Conservation (phyloP, 352 stramenopile species). For the Globisporangium mamillatum region DNA sequence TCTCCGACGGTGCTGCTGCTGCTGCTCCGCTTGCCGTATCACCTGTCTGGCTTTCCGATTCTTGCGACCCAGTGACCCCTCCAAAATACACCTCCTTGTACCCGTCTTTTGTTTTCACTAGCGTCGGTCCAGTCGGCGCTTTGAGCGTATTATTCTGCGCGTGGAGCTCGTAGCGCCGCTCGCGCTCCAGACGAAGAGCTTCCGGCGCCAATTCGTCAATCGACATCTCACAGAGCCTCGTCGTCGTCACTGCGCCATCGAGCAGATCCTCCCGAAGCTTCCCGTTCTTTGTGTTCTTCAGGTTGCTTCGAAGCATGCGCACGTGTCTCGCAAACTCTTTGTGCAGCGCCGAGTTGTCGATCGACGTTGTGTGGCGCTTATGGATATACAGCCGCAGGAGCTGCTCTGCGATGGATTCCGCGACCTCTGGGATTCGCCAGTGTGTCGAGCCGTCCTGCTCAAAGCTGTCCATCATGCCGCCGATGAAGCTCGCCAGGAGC, state of each 20-base stretch:
- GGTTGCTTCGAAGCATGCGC: conserved; percentile 52
- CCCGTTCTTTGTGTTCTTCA: conserved; percentile 36
- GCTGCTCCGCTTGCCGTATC: background rate
- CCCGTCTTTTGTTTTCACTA: conserved; percentile 56
- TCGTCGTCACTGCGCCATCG: conserved; percentile 19
- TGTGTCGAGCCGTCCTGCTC: conserved; percentile 25
- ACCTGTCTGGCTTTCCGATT: conserved; percentile 7
- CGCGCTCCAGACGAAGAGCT: conserved; percentile 41
- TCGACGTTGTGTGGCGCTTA: conserved; percentile 24
- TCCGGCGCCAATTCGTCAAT: conserved; percentile 50
- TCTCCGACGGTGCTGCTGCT: background rate
- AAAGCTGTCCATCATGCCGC: conserved; percentile 37
- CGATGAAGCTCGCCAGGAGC: conserved; percentile 37
- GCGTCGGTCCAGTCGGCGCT: conserved; percentile 22
- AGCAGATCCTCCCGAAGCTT: conserved; percentile 44
- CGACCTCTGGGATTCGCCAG: conserved; percentile 18
- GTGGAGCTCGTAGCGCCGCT: conserved; percentile 40
- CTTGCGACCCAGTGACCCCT: conserved; percentile 6
- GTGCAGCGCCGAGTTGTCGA: conserved; percentile 30
- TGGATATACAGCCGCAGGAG: conserved; percentile 34
- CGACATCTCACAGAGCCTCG: conserved; percentile 38
- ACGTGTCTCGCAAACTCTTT: conserved; percentile 46
- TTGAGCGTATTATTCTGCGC: conserved; percentile 43
- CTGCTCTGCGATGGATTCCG: conserved; percentile 25
- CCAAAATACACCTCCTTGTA: conserved; percentile 45